Base-by-base conservation (phyloP, 1,284 basidiomycete species). In the Flammula alnicola region DNA sequence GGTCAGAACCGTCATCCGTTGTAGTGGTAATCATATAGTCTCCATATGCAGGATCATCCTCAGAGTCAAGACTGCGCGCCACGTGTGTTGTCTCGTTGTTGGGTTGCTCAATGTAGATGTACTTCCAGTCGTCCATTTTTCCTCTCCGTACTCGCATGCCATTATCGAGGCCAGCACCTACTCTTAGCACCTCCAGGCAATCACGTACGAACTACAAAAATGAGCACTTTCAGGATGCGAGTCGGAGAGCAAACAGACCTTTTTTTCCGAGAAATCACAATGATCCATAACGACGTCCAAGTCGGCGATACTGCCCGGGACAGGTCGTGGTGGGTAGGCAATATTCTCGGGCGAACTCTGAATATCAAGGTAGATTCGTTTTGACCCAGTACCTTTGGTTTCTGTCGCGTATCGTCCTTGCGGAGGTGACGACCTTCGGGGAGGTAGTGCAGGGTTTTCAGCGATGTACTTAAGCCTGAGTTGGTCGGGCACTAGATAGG, bases 221-320 rank as follows among this genome's bases (percentile, higher is more conserved):
- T 27, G 30, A 33, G 20, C 14, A 17, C 17, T 33, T n/a, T 55
- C 42, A 14, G 48, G 19, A 23, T 40, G 42, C 16, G 41, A 20
- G 9, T 29, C 41, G 43, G 27, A 10, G 42, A 33, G 16, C 39
- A 51, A 32, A 54, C 75, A 55, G 59, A 91, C 93, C 78, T 93
- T 91, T 62, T 83, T 79, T 47, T 81, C 76, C 12, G 82, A 81
- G 63, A 93, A 95, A 70, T 95, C 91, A 65, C 95, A 98, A 58
- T 93, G 81, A 30, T 93, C 86, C 83, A 94, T 86, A 1, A 96
- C 75, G 19, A 88, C 72, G 67, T 98, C 95, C 57, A 98, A 69
- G 68, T 98, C 95, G 9, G 91, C 79, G 12, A 93, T 78, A 49
- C 88, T 87, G 12, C 92, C 91, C 0, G 88, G 81, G 8, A 84